Evolutionary conservation across 2,329 filamentous ascomycete genomes (phyloP), one percentile per base, ranked within the genome.

Genomic region (Calonectria montana): DNA sequence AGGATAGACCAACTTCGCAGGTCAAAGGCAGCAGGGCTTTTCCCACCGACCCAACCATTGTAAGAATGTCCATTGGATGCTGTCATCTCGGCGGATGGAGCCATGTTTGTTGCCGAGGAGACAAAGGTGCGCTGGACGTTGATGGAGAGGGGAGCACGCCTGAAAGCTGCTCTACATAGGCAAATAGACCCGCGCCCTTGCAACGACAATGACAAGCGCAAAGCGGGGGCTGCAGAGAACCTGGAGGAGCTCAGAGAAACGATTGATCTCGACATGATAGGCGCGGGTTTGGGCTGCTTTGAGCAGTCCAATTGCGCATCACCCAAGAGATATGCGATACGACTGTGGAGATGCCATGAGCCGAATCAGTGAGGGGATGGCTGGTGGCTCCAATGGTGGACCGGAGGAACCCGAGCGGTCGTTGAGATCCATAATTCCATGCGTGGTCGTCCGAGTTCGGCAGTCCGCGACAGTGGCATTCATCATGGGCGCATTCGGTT

Each of bases 1-100:
- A 1, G 29, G 25, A 21, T 16, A 16, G 10, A 73, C 83, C 75
- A 75, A 86, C 84, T 86, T 71, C 84, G 78, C 31, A 86, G 75
- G 69, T 86, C 84, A 65, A 83, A 81, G 16, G 80, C 81, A 12
- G 83, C 84, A 10, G 84, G 76, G 25, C 84, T 83, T 41, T 82
- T 80, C 65, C 79, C 75, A 61, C 84, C 84, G 27, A 84, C 66
- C 84, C 84, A 85, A n/a, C 82, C 78, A 68, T 80, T 81, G 29
- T 77, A 76, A 35, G 71, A 62, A 37, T 71, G 71, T 43, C 76
- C 74, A 23, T 35, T 59, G 21, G 64, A 25, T 55, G 25, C 43
- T 37, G 8, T 65, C 35, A 67, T 69, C 55, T 71, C 75, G 13
- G 59, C 53, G 25, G 59, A 23, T 25, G 63, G 59, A 18, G 69